These are phyloP conservation scores for Zygoascus biomembranicola DNA, from an alignment of 805 yeast species.

Conservation along the genomic window DNA sequence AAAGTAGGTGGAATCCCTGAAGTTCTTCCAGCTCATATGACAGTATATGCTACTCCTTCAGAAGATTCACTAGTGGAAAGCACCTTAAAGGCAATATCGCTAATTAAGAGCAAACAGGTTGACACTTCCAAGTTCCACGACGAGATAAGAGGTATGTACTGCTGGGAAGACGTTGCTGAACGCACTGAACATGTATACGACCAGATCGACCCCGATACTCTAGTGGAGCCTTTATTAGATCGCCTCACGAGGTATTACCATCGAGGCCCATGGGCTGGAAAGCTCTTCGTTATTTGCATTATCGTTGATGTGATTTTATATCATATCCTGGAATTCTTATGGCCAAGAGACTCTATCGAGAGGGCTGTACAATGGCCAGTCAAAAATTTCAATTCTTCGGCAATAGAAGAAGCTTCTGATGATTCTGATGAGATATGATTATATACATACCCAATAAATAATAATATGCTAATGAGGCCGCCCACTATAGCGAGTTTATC, in stretches of 20 bases:
- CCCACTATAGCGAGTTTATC: too few species aligned
- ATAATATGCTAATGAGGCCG: neutral
- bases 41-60: slow-evolving; percentile 81
- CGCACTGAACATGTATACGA: slow-evolving; percentile 81
- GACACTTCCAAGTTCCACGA: slow-evolving; percentile 73
- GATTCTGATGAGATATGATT: neutral
- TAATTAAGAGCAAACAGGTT: slow-evolving; percentile 47
- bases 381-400: slow-evolving; percentile 1
- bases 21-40: slow-evolving; percentile 88
- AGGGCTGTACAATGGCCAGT: slow-evolving; percentile 67
- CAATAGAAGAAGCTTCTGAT: neutral
- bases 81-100: slow-evolving; percentile 58
- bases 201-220: slow-evolving; percentile 31
- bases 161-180: slow-evolving; percentile 83
- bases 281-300: slow-evolving; percentile 68
- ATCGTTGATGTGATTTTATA: slow-evolving; percentile 69
- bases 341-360: slow-evolving; percentile 67
- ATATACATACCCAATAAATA: neutral
- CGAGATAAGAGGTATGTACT: slow-evolving; percentile 73
- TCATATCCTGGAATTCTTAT: slow-evolving; percentile 55
- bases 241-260: slow-evolving; percentile 58
- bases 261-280: slow-evolving; percentile 72
- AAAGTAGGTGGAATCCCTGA: slow-evolving; percentile 98
- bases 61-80: slow-evolving; percentile 73
- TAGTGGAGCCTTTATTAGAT: slow-evolving; percentile 46